Percentiles rank a stretch among this genome's conserved stretches.
Evolutionary conservation across 2,329 filamentous ascomycete species (phyloP).

Genomic region (Alternaria sp.): DNA sequence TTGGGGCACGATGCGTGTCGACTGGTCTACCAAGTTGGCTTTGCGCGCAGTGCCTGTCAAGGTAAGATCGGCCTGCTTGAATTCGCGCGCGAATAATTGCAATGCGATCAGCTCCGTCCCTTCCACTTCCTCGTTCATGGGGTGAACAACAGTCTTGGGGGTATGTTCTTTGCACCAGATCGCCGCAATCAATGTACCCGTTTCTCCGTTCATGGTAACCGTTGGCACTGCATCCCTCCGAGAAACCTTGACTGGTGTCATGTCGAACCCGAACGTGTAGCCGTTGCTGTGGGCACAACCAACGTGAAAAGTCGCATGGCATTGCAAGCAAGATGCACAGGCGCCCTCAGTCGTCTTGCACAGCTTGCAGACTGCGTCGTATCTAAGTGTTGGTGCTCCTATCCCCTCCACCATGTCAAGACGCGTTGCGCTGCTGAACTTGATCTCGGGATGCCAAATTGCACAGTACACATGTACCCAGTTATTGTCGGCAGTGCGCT

Average conservation of each 20-base stretch:
- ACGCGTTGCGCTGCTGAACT: slow-evolving; percentile 84
- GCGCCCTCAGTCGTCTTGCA: slow-evolving; percentile 81
- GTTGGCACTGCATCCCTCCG: slow-evolving; percentile 81
- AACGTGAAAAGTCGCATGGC: slow-evolving; percentile 77
- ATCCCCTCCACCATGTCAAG: slow-evolving; percentile 91
- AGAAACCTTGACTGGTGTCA: slow-evolving; percentile 88
- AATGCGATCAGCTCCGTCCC: slow-evolving; percentile 79
- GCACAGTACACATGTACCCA: slow-evolving; percentile 98
- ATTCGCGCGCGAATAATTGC: slow-evolving; percentile 85
- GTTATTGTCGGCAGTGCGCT: slow-evolving; percentile 94
- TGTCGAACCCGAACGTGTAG: slow-evolving; percentile 87
- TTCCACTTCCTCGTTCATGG: slow-evolving; percentile 77
- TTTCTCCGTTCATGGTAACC: slow-evolving; percentile 81
- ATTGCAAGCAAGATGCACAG: slow-evolving; percentile 82
- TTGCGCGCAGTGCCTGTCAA: slow-evolving; percentile 93
- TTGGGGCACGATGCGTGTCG: slow-evolving; percentile 60
- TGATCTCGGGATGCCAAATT: slow-evolving; percentile 89
- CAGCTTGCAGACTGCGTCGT: slow-evolving; percentile 80
- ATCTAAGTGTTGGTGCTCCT: slow-evolving; percentile 74
- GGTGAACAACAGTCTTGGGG: slow-evolving; percentile 74
- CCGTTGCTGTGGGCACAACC: slow-evolving; percentile 87
- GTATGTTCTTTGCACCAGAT: slow-evolving; percentile 94
- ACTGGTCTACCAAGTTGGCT: slow-evolving; percentile 77
- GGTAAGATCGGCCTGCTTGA: slow-evolving; percentile 92
- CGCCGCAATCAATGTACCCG: slow-evolving; percentile 81